Evolutionary conservation across 202 grass and related monocot genomes (phyloP).

Genomic region (Thinopyrum obtusiflorum): DNA sequence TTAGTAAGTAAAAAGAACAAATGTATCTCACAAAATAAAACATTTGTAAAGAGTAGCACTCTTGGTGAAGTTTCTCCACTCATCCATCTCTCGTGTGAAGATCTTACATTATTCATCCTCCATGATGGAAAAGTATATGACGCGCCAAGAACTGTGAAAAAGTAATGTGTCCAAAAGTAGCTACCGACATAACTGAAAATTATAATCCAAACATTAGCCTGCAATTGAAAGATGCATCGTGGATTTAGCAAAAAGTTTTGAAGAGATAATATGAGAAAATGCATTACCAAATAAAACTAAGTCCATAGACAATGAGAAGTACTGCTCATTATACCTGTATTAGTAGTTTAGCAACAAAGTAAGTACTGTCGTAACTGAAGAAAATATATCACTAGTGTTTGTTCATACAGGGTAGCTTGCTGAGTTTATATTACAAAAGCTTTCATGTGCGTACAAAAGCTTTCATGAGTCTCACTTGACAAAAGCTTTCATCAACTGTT

Average conservation of each 20-base stretch:
- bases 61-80: background rate
- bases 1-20: background rate
- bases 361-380: constrained; percentile 5
- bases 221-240: constrained; percentile 34
- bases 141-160: constrained; percentile 90
- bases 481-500: background rate
- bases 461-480: background rate
- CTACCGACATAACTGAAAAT: constrained; percentile 99
- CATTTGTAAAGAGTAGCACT: background rate
- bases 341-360: constrained; percentile 11
- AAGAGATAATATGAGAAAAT: background rate
- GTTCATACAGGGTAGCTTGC: background rate
- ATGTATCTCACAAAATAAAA: background rate
- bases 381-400: background rate
- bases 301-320: background rate
- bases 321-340: background rate
- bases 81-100: background rate
- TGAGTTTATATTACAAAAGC: background rate
- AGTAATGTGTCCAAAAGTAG: constrained; percentile 99
- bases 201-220: constrained; percentile 96
- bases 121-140: constrained; percentile 99
- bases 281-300: background rate
- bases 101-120: constrained; percentile 97
- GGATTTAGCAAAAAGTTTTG: constrained; percentile 28
- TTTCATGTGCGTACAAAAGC: background rate